Evolutionary conservation across 768 basidiomycete genomes (phyloP).

Genomic region (Mycena metata): DNA sequence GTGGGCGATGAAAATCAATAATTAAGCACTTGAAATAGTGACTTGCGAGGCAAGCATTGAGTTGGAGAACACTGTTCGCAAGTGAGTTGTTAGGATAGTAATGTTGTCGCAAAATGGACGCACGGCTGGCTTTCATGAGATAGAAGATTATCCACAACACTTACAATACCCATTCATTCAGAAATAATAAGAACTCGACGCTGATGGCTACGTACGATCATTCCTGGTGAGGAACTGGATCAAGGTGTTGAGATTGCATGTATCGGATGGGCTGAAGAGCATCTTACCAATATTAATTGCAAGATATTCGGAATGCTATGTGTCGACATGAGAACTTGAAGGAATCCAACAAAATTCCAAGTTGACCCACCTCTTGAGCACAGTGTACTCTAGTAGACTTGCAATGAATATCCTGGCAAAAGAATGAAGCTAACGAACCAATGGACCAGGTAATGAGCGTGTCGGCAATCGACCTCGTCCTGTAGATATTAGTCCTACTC

Average conservation of each 20-base stretch:
- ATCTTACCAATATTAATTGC: too few relatives aligned
- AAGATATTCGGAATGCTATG: background rate
- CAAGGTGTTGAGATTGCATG: background rate
- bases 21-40: background rate
- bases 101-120: too few relatives aligned
- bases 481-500: background rate
- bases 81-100: background rate
- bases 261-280: too few relatives aligned
- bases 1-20: too few relatives aligned
- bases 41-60: conserved; percentile 12
- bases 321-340: background rate
- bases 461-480: background rate
- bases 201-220: background rate
- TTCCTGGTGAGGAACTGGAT: background rate
- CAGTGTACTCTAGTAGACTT: background rate
- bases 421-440: background rate
- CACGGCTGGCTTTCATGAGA: background rate
- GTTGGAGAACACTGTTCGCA: conserved; percentile 1
- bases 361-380: background rate
- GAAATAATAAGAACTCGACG: too few relatives aligned
- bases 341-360: background rate
- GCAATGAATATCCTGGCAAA: background rate
- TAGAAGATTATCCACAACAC: conserved; percentile 3
- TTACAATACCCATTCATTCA: background rate
- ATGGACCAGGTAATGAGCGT: conserved; percentile 10